Evolutionary conservation across 768 basidiomycete genomes (phyloP), one percentile per base, ranked within the genome.

Genomic region (Boletus barrowsii): DNA sequence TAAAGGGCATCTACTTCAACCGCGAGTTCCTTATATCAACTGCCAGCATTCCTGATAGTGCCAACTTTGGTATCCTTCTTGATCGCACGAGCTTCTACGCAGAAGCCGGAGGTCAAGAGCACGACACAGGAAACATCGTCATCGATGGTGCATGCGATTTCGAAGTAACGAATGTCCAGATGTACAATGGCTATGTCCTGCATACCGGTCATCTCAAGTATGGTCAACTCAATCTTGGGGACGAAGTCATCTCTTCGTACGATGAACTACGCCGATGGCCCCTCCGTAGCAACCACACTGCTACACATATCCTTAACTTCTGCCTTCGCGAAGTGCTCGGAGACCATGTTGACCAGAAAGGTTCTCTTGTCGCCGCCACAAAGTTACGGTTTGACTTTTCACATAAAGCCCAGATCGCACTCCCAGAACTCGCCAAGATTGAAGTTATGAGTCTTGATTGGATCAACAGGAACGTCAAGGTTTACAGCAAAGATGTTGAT

Each of bases 331-430:
- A 98, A 66, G 83, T 93, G 11, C 84, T 98, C 11, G 97, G 97
- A 24, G 94, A 98, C 68, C 97, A 98, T 65, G 88, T 98, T 55
- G 97, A 98, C 71, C 97, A 99, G 70, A 97, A 91, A 68, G 97
- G 97, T 32, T 98, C 97, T 4, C 83, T 99, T 43, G 97, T 99
- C 58, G 94, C 97, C 2, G 93, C 94, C 0, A 84, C 86, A 22
- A 98, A 97, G 72, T 83, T 99, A 24, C 92, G 97, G 17, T 99
- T 99, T 73, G 97, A 99, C 72, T 99, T 98, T 72, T 95, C 93
- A 17, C 97, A 99, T 76, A 98, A 97, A 71, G 80, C 91, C 3
- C 86, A 86, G 55, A 88, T 98, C 57, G 69, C 82, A n/a, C 69
- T 83, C 1, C 71, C 82, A 3, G 95, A 98, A 47, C 79, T 98